phyloP scores from a whole-genome alignment of 257 asterid species.

The Solanum sejunctum region DNA sequence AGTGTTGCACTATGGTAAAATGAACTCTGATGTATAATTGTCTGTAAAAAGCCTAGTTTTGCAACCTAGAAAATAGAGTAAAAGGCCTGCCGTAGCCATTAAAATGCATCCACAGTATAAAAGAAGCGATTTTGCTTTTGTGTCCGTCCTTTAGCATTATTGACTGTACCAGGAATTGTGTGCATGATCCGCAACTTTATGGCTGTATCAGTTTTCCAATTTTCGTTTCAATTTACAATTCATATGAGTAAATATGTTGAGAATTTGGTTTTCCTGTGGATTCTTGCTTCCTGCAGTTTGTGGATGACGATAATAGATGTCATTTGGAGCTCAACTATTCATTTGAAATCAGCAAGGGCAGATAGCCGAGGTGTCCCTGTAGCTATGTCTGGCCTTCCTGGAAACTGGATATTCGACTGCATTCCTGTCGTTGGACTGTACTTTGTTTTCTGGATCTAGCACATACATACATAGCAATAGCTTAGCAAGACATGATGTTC shows the following conservation, averaged over 20 bases:
- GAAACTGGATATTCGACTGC: slow-evolving; percentile 3
- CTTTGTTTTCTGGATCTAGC: neutral
- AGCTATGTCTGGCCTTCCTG: neutral
- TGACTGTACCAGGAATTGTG: neutral
- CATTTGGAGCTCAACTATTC: slow-evolving; percentile 61
- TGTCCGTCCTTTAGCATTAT: neutral
- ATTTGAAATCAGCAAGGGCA: slow-evolving; percentile 45
- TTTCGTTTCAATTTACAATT: neutral
- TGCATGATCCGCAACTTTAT: neutral
- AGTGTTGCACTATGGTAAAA: neutral
- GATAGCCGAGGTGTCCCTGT: slow-evolving; percentile 6
- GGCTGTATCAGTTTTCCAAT: neutral
- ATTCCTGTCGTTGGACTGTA: neutral
- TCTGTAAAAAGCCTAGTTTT: neutral
- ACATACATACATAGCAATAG: neutral
- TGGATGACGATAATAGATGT: slow-evolving; percentile 56
- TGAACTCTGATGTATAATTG: neutral
- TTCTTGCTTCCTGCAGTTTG: slow-evolving; percentile 32
- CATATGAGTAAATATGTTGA: neutral
- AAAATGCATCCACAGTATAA: neutral
- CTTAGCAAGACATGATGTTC: neutral
- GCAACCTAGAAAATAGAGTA: neutral
- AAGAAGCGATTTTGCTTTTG: neutral
- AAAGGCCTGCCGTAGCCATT: neutral
- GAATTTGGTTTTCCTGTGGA: neutral